Conservation (phyloP, 225 moss, liverwort and hornwort genomes). For the Thuidium tamariscinum region DNA sequence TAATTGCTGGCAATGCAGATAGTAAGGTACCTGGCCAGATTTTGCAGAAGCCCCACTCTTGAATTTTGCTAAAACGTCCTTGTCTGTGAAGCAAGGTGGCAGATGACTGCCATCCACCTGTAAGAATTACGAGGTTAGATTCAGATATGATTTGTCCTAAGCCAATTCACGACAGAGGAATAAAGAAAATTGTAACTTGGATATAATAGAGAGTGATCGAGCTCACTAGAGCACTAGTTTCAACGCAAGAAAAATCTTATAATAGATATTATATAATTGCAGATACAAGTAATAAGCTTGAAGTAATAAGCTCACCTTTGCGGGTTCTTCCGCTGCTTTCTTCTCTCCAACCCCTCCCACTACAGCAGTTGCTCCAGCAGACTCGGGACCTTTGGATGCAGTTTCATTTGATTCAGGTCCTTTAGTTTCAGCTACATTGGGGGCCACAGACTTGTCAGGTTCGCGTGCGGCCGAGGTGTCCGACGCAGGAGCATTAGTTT, state of each 20-base stretch:
- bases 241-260: background rate
- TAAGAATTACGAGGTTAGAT: background rate
- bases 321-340: conserved; percentile 1
- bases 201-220: background rate
- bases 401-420: background rate
- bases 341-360: background rate
- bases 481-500: background rate
- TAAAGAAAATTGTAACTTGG: background rate
- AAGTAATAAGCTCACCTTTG: conserved; percentile 2
- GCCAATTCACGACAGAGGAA: background rate
- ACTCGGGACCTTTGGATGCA: background rate
- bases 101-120: conserved; percentile 95
- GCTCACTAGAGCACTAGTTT: background rate
- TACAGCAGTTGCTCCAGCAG: background rate
- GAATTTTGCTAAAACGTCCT: conserved; percentile 57
- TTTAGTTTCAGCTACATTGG: background rate
- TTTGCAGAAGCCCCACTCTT: conserved; percentile 40
- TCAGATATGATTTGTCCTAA: background rate
- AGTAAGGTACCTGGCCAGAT: conserved; percentile 49
- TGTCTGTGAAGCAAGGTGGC: conserved; percentile 80
- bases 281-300: background rate
- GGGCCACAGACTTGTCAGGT: background rate
- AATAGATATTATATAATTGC: background rate
- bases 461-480: background rate
- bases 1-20: background rate